Percentiles rank a stretch among this genome's conserved stretches.
Conservation (phyloP, 805 yeast genomes). For the Suhomyces sp. region DNA sequence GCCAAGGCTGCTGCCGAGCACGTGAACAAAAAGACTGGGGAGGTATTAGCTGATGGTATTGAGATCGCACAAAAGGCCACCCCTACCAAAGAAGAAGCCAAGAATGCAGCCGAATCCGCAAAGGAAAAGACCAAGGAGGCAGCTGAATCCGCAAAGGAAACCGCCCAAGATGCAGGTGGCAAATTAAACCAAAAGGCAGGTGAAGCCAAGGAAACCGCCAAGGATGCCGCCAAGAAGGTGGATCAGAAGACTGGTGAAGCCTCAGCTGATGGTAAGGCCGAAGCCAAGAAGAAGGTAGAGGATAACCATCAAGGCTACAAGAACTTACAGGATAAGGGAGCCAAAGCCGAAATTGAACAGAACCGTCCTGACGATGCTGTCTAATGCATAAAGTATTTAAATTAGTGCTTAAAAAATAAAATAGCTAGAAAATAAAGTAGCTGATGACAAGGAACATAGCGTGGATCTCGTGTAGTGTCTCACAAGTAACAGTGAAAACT, state of each 20-base stretch:
- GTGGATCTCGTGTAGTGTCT: too few relatives aligned
- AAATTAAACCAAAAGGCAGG: not conserved
- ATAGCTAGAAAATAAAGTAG: not conserved
- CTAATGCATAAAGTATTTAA: slow-evolving; percentile 12
- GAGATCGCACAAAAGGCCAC: slow-evolving; percentile 29
- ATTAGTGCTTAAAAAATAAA: not conserved
- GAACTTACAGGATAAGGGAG: slow-evolving; percentile 43
- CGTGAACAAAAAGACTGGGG: slow-evolving; percentile 31
- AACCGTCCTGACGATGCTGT: slow-evolving; percentile 48
- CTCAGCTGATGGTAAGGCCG: not conserved
- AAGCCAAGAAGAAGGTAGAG: slow-evolving; percentile 18
- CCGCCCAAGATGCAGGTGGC: not conserved
- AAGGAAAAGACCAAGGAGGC: not conserved
- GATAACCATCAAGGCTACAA: slow-evolving; percentile 35
- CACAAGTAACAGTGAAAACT: too few relatives aligned
- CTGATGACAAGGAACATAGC: too few relatives aligned
- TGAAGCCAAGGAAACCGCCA: not conserved
- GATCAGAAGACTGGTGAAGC: not conserved
- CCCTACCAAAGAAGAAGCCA: slow-evolving; percentile 1
- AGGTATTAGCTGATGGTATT: slow-evolving; percentile 36
- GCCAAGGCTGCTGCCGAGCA: slow-evolving; percentile 8
- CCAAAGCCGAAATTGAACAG: slow-evolving; percentile 42
- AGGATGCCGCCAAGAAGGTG: not conserved
- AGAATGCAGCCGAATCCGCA: not conserved
- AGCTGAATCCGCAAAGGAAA: slow-evolving; percentile 2